Percentiles rank a stretch among this genome's conserved stretches.
These are phyloP conservation scores for Collybia mongolica DNA, from an alignment of 768 basidiomycete species.

Conservation along the genomic window DNA sequence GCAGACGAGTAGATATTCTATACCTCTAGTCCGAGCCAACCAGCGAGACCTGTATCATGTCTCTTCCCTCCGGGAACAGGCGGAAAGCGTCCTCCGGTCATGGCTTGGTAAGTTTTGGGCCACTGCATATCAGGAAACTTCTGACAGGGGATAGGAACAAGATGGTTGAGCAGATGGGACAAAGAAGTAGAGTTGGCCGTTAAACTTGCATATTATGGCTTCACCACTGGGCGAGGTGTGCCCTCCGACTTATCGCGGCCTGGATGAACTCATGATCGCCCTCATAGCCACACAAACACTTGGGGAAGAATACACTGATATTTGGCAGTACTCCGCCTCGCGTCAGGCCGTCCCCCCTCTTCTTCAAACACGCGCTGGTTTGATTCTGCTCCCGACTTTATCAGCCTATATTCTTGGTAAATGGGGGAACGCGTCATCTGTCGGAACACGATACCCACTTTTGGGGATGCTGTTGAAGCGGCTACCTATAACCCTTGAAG, in stretches of 20 bases:
- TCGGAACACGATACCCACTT: slow-evolving; percentile 34
- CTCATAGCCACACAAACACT: slow-evolving; percentile 71
- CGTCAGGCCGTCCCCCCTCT: slow-evolving; percentile 42
- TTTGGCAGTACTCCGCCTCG: slow-evolving; percentile 65
- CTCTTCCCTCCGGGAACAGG: slow-evolving; percentile 70
- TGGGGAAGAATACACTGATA: slow-evolving; percentile 90
- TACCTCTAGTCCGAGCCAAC: slow-evolving; percentile 69
- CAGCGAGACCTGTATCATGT: slow-evolving; percentile 83
- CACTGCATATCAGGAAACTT: neutral
- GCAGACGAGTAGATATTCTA: slow-evolving; percentile 10
- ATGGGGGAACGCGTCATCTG: slow-evolving; percentile 36
- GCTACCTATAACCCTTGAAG: slow-evolving; percentile 53
- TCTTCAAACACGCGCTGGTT: slow-evolving; percentile 39
- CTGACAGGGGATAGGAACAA: slow-evolving; percentile 53
- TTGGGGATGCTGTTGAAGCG: slow-evolving; percentile 31
- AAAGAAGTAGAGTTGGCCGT: slow-evolving; percentile 73
- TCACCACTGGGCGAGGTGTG: slow-evolving; percentile 75
- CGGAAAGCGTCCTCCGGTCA: slow-evolving; percentile 69
- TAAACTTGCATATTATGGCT: slow-evolving; percentile 69
- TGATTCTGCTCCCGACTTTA: slow-evolving; percentile 66
- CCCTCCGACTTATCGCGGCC: slow-evolving; percentile 1
- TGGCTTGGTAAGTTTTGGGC: slow-evolving; percentile 61
- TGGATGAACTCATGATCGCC: neutral
- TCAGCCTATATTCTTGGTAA: slow-evolving; percentile 62
- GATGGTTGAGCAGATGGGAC: slow-evolving; percentile 79